These are phyloP conservation scores for Schoenoplectus tabernaemontani DNA, from an alignment of 202 grass and related monocot species.

Conservation along the genomic window DNA sequence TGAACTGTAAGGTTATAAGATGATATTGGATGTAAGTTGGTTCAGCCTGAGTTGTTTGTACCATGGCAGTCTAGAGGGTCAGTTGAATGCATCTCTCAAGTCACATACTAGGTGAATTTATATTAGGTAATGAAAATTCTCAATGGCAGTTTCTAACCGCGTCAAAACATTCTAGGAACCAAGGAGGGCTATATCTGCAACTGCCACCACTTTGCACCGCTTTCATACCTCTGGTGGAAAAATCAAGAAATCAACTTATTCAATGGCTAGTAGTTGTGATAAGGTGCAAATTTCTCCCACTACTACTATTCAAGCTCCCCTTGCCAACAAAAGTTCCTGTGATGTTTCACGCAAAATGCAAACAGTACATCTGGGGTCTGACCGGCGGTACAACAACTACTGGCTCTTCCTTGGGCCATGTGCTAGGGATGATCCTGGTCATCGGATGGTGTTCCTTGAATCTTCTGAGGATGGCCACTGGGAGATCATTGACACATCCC, in stretches of 20 bases:
- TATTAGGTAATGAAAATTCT: background rate
- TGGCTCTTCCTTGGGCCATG: constrained; percentile 96
- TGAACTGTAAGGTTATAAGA: background rate
- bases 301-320: constrained; percentile 29
- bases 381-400: constrained; percentile 91
- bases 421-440: constrained; percentile 73
- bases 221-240: constrained; percentile 66
- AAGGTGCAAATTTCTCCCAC: constrained; percentile 23
- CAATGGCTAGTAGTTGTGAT: constrained; percentile 27
- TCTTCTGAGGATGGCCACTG: constrained; percentile 95
- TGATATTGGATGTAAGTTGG: background rate
- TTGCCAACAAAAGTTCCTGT: constrained; percentile 19
- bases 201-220: constrained; percentile 18
- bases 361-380: constrained; percentile 77
- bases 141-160: background rate
- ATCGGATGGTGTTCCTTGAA: constrained; percentile 90
- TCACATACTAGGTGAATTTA: background rate
- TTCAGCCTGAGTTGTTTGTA: background rate
- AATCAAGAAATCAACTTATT: constrained; percentile 70
- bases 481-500: constrained; percentile 86
- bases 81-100: background rate
- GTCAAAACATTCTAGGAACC: constrained; percentile 42
- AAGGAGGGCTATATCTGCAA: constrained; percentile 25
- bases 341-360: constrained; percentile 49
- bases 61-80: background rate